Base-by-base conservation (phyloP, 78 protist species). In the Anaeramoeba flamelloides region DNA sequence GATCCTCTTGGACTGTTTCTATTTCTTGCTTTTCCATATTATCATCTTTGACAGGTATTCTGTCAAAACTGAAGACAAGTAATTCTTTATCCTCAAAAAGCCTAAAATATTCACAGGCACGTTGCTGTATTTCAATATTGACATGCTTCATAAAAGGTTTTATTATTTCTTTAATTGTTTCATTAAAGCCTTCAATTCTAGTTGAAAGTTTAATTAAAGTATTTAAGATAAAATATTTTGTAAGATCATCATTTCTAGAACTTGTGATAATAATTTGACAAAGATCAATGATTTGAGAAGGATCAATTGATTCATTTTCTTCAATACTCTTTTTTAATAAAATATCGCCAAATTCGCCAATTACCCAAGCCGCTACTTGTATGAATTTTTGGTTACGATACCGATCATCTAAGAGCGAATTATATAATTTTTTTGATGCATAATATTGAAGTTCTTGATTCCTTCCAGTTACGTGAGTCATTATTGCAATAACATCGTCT, bases 321-420 rank as follows among this genome's bases (percentile, higher is more conserved):
- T 53, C 69, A 53, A 53, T 53, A 26, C 17, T 17, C 17, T 53
- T 17, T 53, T 8, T 53, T 53, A 53, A 53, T 53, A 53, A 53
- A n/a, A n/a, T n/a, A 53, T 53, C 69, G 8, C 92, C 92, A 79
- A 79, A 94, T 83, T 94, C 98, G 74, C 98, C 98, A 75, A 94
- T 86, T 81, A 88, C 79, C 97, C 97, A 94, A 22, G 76, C 41
- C 22, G 82, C 86, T 3, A 82, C 79, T 41, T 87, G 88, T 17
- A 89, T 39, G 40, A 90, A 79, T 33, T 85, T 40, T 36, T 82
- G 69, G 8, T 8, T 8, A 26, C 69, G 69, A 53, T 53, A 8
- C 17, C 69, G 8, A 26, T 53, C 69, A 26, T 26, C 69, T 26
- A 26, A 26, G 8, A 53, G 69, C 17, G 17, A 53, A 26, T 8